Percentiles rank a stretch among this genome's conserved stretches.
Evolutionary conservation across 164 flowering plant species (phyloP).

Genomic region (Umbellularia californica): DNA sequence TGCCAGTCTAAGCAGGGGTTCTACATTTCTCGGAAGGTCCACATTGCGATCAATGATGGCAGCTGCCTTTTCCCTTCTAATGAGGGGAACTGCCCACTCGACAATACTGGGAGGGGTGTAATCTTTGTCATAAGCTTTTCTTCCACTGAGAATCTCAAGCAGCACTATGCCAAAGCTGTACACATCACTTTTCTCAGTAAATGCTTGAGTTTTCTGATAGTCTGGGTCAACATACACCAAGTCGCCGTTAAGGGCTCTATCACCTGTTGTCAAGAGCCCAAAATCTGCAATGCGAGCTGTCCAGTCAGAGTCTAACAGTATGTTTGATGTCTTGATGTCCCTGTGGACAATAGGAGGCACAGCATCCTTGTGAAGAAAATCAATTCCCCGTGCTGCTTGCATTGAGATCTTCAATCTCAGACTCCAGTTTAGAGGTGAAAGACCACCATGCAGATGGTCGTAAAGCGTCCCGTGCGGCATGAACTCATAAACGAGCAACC

Average conservation of each 20-base stretch:
- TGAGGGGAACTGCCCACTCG: slow-evolving; percentile 83
- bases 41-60: slow-evolving; percentile 58
- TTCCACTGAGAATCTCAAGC: slow-evolving; percentile 77
- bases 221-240: slow-evolving; percentile 12
- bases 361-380: slow-evolving; percentile 58
- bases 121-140: slow-evolving; percentile 72
- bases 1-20: slow-evolving; percentile 74
- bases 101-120: slow-evolving; percentile 53
- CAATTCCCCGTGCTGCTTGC: slow-evolving; percentile 45
- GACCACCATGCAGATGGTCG: slow-evolving; percentile 35
- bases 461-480: slow-evolving; percentile 66
- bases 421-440: slow-evolving; percentile 38
- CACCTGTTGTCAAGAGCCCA: slow-evolving; percentile 49
- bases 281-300: slow-evolving; percentile 57
- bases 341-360: slow-evolving; percentile 49
- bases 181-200: slow-evolving; percentile 41
- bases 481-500: slow-evolving; percentile 53
- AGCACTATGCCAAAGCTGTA: slow-evolving; percentile 70
- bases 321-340: slow-evolving; percentile 58
- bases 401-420: slow-evolving; percentile 41
- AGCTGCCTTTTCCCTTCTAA: slow-evolving; percentile 67
- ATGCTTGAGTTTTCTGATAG: slow-evolving; percentile 7
- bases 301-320: slow-evolving; percentile 56
- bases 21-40: slow-evolving; percentile 75
- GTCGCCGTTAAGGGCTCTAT: slow-evolving; percentile 36